Conservation (phyloP, 139 green algal genomes). For the Ostreobium quekettii region DNA sequence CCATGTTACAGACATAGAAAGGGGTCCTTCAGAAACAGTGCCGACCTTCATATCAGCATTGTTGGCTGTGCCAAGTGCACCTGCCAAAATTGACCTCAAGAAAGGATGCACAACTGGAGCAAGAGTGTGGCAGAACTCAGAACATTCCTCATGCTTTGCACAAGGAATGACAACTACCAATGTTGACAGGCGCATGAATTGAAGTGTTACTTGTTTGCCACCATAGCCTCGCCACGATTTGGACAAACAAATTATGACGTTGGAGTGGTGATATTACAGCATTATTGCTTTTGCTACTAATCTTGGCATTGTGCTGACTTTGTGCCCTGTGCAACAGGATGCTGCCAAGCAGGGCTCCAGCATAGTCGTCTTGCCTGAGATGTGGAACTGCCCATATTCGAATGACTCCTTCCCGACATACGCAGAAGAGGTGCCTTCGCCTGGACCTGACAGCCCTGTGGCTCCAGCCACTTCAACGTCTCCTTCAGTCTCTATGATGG, state of each 20-base stretch:
- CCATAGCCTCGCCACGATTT: too few species aligned
- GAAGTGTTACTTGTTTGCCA: neutral
- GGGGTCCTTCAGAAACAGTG: too few species aligned
- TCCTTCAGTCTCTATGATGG: neutral
- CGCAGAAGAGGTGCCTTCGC: conserved; percentile 70
- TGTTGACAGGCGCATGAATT: neutral
- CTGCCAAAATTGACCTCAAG: too few species aligned
- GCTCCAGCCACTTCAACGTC: neutral
- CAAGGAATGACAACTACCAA: neutral
- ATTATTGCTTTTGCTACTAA: neutral
- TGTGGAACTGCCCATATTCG: conserved; percentile 97
- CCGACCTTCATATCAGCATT: too few species aligned
- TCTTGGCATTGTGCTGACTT: neutral
- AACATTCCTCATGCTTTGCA: too few species aligned
- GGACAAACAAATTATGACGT: too few species aligned
- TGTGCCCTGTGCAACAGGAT: conserved; percentile 26
- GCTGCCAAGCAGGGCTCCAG: conserved; percentile 50
- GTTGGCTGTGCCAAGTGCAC: too few species aligned
- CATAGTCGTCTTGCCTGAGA: conserved; percentile 85
- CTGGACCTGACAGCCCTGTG: conserved; percentile 13
- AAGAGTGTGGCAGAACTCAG: too few species aligned
- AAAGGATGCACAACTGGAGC: too few species aligned
- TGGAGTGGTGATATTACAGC: neutral
- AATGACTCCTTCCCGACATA: conserved; percentile 90
- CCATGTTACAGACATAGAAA: too few species aligned